Evolutionary conservation across 495 filamentous ascomycete genomes (phyloP).

Genomic region (Aspergillus indologenus): DNA sequence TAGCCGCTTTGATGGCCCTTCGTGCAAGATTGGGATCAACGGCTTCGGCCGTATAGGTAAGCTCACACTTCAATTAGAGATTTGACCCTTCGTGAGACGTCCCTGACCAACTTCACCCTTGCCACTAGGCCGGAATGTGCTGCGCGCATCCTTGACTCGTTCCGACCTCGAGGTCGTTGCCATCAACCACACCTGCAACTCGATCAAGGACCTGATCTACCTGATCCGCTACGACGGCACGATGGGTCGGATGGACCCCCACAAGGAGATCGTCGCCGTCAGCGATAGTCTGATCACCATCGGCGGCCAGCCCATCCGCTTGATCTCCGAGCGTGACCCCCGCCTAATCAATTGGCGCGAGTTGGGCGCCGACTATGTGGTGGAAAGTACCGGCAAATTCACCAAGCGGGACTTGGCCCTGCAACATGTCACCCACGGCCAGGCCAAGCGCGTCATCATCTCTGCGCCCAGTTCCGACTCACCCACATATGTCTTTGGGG

Average conservation of each 20-base stretch:
- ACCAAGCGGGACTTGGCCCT: slow-evolving; percentile 32
- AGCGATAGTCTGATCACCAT: slow-evolving; percentile 30
- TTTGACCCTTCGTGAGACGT: neutral
- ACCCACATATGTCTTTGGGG: slow-evolving; percentile 36
- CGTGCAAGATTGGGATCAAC: slow-evolving; percentile 33
- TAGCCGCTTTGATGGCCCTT: neutral
- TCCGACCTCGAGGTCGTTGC: slow-evolving; percentile 32
- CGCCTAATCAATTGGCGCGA: slow-evolving; percentile 34
- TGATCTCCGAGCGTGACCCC: slow-evolving; percentile 36
- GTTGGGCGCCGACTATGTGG: slow-evolving; percentile 33
- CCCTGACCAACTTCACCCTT: neutral
- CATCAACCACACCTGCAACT: slow-evolving; percentile 37
- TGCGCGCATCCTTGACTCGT: slow-evolving; percentile 32
- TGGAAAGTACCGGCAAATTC: slow-evolving; percentile 39
- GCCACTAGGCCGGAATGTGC: slow-evolving; percentile 32
- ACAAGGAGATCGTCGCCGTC: slow-evolving; percentile 20
- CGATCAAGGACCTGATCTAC: slow-evolving; percentile 36
- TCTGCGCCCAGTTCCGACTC: slow-evolving; percentile 36
- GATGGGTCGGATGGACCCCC: slow-evolving; percentile 21
- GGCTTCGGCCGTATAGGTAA: slow-evolving; percentile 35
- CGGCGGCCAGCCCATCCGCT: slow-evolving; percentile 25
- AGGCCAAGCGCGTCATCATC: slow-evolving; percentile 35
- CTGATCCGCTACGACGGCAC: slow-evolving; percentile 38
- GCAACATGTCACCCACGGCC: slow-evolving; percentile 30
- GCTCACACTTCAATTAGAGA: neutral